phyloP scores from a whole-genome alignment of 768 basidiomycete species.

The Agaricus subrufescens region DNA sequence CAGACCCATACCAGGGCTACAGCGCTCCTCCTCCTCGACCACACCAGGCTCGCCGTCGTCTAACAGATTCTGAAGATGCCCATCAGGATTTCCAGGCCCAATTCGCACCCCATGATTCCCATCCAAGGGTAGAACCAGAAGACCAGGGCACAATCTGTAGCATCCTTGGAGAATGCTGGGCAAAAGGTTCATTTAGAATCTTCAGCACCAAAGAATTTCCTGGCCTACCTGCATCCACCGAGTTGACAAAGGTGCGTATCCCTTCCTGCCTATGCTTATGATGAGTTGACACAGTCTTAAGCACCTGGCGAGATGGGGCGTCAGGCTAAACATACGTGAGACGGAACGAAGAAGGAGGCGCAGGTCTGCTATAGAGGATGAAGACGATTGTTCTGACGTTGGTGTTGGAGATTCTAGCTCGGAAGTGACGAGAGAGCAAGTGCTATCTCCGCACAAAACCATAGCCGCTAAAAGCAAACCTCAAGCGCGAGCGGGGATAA shows the following conservation, averaged over 20 bases:
- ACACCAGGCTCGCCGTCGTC: background rate
- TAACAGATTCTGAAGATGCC: background rate
- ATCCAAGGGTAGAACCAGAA: conserved; percentile 8
- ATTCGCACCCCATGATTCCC: conserved; percentile 2
- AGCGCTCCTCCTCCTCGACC: conserved; percentile 19
- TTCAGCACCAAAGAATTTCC: conserved; percentile 74
- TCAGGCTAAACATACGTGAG: conserved; percentile 56
- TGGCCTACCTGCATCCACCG: conserved; percentile 60
- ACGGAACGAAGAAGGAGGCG: conserved; percentile 47
- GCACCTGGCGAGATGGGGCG: conserved; percentile 51
- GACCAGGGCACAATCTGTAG: conserved; percentile 22
- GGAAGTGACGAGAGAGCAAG: background rate
- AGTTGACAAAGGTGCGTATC: conserved; percentile 54
- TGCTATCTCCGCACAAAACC: background rate
- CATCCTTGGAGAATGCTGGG: conserved; percentile 62
- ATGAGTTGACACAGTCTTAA: conserved; percentile 2
- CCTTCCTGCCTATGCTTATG: background rate
- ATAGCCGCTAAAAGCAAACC: background rate
- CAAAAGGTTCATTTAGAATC: conserved; percentile 51
- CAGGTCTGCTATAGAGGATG: conserved; percentile 12
- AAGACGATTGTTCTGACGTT: conserved; percentile 5
- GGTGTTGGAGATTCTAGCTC: background rate
- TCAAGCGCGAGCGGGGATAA: background rate
- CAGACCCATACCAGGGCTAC: conserved; percentile 4
- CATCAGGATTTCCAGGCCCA: conserved; percentile 2